Evolutionary conservation across 2,329 filamentous ascomycete species (phyloP).

Genomic region (Exserohilum turcica): DNA sequence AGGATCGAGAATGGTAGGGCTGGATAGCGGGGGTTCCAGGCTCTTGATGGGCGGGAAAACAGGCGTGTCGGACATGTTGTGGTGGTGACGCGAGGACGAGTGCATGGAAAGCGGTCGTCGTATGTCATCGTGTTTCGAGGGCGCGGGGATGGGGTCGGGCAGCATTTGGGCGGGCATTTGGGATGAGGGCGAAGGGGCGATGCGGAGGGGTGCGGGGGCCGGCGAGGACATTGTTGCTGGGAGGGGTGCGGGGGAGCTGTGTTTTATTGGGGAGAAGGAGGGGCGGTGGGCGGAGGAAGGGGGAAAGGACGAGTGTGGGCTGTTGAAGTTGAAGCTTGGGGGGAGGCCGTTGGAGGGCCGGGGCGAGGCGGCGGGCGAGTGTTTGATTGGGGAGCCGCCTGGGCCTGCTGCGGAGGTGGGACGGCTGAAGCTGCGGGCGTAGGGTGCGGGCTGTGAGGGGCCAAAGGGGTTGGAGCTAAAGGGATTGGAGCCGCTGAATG

Average conservation of each 20-base stretch:
- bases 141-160: slow-evolving; percentile 49
- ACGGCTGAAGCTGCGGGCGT: slow-evolving; percentile 38
- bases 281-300: slow-evolving; percentile 39
- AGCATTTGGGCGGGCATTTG: slow-evolving; percentile 44
- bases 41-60: slow-evolving; percentile 64
- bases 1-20: slow-evolving; percentile 63
- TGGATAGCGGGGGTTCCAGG: slow-evolving; percentile 63
- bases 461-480: slow-evolving; percentile 27
- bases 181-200: slow-evolving; percentile 34
- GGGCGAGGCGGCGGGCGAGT: slow-evolving; percentile 43
- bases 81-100: too few relatives aligned
- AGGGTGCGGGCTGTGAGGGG: slow-evolving; percentile 23
- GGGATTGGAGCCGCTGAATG: slow-evolving; percentile 29
- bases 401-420: slow-evolving; percentile 37
- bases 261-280: slow-evolving; percentile 47
- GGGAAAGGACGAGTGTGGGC: slow-evolving; percentile 56
- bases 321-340: slow-evolving; percentile 42
- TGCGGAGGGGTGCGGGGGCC: slow-evolving; percentile 31
- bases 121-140: slow-evolving; percentile 55
- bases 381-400: slow-evolving; percentile 43
- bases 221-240: slow-evolving; percentile 43
- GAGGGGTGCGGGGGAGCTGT: slow-evolving; percentile 46
- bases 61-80: slow-evolving; percentile 46
- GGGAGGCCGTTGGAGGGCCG: slow-evolving; percentile 41
- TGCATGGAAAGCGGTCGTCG: slow-evolving; percentile 36